phyloP scores from a whole-genome alignment of 345 rosid species.

The Eucalyptus curtisii region DNA sequence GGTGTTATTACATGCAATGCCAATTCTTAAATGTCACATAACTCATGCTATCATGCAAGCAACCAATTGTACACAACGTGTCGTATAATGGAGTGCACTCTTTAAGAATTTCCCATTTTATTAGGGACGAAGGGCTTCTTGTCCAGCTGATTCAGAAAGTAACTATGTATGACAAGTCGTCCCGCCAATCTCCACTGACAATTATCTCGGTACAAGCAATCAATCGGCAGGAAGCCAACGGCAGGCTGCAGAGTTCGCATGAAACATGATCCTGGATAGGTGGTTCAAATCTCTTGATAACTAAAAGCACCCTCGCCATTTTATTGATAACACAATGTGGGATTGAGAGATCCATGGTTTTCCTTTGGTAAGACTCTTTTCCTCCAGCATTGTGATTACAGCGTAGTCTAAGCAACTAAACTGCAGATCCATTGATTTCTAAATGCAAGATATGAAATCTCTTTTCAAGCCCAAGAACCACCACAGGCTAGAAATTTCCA shows the following conservation, averaged over 20 bases:
- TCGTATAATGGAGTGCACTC: neutral
- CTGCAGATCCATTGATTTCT: neutral
- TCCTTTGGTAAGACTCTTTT: neutral
- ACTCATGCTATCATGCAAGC: neutral
- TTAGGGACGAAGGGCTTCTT: neutral
- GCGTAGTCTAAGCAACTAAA: neutral
- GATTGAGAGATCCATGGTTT: neutral
- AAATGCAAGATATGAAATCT: neutral
- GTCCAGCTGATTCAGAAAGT: neutral
- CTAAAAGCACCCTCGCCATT: neutral
- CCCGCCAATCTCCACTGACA: neutral
- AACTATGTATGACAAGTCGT: neutral
- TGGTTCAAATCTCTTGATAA: neutral
- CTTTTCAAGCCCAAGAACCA: neutral
- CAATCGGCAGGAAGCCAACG: neutral
- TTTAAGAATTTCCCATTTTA: neutral
- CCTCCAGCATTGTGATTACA: neutral
- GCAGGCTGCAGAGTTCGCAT: neutral
- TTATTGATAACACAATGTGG: neutral
- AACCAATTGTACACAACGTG: neutral
- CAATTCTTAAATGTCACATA: neutral
- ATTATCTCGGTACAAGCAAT: neutral
- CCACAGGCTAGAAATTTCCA: neutral
- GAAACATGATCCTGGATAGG: neutral
- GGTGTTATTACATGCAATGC: neutral